These are phyloP conservation scores for Neocallimastix lanati DNA, from an alignment of 192 early-diverging fungal genomes.

Conservation along the genomic window DNA sequence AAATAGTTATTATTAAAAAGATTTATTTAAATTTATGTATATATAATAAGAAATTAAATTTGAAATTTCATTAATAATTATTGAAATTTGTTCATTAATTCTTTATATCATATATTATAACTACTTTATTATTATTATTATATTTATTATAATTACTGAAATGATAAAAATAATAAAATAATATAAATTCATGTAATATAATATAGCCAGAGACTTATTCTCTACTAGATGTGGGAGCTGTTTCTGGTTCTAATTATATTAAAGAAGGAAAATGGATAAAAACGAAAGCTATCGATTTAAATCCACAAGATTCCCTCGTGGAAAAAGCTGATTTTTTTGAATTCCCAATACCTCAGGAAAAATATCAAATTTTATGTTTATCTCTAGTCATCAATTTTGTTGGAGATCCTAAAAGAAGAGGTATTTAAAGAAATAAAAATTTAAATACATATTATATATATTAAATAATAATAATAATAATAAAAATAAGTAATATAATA, in stretches of 20 bases:
- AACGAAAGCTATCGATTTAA: conserved; percentile 66
- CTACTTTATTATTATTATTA: no score
- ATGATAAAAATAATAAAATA: no score
- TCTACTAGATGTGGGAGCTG: conserved; percentile 70
- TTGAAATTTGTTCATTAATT: no score
- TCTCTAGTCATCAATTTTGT: conserved; percentile 82
- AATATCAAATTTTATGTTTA: conserved; percentile 62
- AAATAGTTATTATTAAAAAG: no score
- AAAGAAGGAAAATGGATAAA: conserved; percentile 46
- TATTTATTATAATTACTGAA: no score
- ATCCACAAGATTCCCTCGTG: conserved; percentile 56
- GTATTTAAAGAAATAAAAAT: no score
- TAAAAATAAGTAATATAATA: no score
- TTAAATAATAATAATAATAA: no score
- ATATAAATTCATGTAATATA: no score
- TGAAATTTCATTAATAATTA: not conserved
- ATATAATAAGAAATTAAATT: conserved; percentile 16
- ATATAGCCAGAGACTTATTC: not conserved
- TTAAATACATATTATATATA: no score
- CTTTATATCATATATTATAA: no score
- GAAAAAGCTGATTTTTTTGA: conserved; percentile 69
- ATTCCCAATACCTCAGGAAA: conserved; percentile 26
- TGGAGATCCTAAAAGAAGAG: conserved; percentile 48
- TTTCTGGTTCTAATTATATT: conserved; percentile 56
- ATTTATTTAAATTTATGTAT: no score